These are phyloP conservation scores for Mimosa bimucronata DNA, from an alignment of 306 rosid genomes.

Conservation along the genomic window DNA sequence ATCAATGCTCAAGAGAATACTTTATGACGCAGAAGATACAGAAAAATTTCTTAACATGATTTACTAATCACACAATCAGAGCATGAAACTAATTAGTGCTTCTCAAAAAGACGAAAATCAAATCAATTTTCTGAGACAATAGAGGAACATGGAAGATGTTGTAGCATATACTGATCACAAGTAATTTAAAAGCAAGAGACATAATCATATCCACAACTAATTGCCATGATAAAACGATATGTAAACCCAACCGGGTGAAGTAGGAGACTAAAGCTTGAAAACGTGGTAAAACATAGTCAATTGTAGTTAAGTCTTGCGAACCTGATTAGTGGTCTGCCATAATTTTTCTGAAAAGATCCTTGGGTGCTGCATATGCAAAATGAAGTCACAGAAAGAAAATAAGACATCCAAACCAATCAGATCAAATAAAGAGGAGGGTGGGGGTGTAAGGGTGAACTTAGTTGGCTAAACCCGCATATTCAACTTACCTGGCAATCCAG, in stretches of 20 bases:
- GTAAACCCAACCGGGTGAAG: background rate
- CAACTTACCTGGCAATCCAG: conserved; percentile 86
- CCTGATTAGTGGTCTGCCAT: conserved; percentile 60
- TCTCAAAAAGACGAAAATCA: background rate
- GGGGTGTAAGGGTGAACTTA: conserved; percentile 24
- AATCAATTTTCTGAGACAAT: background rate
- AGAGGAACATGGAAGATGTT: background rate
- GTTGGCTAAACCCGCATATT: background rate
- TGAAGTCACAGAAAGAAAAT: conserved; percentile 27
- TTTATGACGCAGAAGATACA: conserved; percentile 3
- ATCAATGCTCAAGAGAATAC: conserved; percentile 7
- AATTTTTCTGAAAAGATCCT: conserved; percentile 66
- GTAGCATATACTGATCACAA: background rate
- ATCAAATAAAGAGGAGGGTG: conserved; percentile 23
- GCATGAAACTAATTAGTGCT: background rate
- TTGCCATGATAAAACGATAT: background rate
- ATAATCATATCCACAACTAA: conserved; percentile 13
- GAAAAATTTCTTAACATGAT: background rate
- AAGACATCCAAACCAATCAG: conserved; percentile 32
- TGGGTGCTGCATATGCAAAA: conserved; percentile 69
- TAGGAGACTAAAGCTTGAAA: conserved; percentile 11
- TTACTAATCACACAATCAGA: background rate
- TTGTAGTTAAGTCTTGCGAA: conserved; percentile 36
- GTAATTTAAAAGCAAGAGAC: background rate
- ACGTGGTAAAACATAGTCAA: conserved; percentile 24